Conservation (phyloP, 2,329 filamentous ascomycete species). For the Westerdykella aurantiaca region DNA sequence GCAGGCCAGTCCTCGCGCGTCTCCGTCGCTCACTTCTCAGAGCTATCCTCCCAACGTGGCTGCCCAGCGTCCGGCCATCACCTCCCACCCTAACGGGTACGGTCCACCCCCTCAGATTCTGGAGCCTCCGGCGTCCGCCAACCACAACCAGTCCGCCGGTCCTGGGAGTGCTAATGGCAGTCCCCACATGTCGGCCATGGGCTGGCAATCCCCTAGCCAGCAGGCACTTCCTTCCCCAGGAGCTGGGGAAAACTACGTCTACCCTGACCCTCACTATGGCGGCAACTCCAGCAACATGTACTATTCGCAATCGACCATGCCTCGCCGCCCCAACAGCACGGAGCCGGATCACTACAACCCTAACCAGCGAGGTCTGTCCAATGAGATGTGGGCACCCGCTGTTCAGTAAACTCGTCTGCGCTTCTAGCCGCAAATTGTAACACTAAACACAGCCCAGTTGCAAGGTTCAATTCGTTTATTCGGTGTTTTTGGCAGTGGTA, state of each 20-base stretch:
- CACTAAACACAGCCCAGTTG: conserved; percentile 20
- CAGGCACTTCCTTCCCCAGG: conserved; percentile 66
- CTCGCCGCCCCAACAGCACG: conserved; percentile 68
- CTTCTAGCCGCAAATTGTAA: conserved; percentile 22
- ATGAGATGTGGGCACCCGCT: conserved; percentile 40
- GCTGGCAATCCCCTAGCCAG: conserved; percentile 83
- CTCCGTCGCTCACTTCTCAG: conserved; percentile 59
- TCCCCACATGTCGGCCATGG: conserved; percentile 74
- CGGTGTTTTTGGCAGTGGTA: conserved; percentile 36
- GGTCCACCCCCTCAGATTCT: conserved; percentile 71
- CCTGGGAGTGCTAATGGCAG: conserved; percentile 66
- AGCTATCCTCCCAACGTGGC: conserved; percentile 53
- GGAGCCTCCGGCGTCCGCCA: conserved; percentile 72
- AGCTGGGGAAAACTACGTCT: conserved; percentile 70
- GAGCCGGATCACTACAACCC: conserved; percentile 52
- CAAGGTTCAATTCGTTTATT: conserved; percentile 23
- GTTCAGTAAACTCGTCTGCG: conserved; percentile 31
- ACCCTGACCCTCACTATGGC: conserved; percentile 66
- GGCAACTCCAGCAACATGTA: conserved; percentile 55
- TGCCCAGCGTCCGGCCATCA: conserved; percentile 54
- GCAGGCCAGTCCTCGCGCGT: conserved; percentile 62
- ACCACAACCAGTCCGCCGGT: conserved; percentile 61
- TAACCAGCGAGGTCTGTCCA: conserved; percentile 35
- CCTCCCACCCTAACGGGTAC: conserved; percentile 78
- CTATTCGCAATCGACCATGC: conserved; percentile 66